Conservation (phyloP, 345 rosid genomes). For the Euphorbia pulcherrima region DNA sequence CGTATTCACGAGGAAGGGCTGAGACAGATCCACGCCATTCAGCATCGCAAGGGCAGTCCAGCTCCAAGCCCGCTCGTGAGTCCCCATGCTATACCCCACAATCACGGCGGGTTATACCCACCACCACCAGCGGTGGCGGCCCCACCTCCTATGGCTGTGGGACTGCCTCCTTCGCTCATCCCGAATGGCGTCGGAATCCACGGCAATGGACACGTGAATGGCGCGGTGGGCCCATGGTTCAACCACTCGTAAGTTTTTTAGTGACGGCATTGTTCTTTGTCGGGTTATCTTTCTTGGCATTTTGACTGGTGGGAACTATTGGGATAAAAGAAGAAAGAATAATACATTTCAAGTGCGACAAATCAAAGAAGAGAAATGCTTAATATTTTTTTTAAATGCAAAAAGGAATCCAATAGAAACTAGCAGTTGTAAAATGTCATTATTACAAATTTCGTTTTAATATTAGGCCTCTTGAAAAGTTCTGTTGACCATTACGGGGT, state of each 20-base stretch:
- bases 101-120: constrained; percentile 66
- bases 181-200: constrained; percentile 76
- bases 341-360: constrained; percentile 16
- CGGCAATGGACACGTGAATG: constrained; percentile 74
- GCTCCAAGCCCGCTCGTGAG: constrained; percentile 65
- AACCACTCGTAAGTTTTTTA: constrained; percentile 40
- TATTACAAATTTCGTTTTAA: constrained; percentile 9
- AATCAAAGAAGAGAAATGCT: constrained; percentile 11
- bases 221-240: constrained; percentile 81
- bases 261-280: neutral
- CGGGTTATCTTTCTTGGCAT: constrained; percentile 27
- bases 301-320: constrained; percentile 38
- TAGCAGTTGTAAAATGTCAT: constrained; percentile 48
- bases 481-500: neutral
- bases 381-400: constrained; percentile 1
- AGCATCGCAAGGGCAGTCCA: constrained; percentile 71
- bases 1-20: constrained; percentile 95
- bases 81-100: constrained; percentile 51
- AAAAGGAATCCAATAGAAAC: constrained; percentile 33
- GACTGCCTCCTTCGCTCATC: constrained; percentile 57
- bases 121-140: too few relatives aligned
- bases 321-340: constrained; percentile 22
- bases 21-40: constrained; percentile 72
- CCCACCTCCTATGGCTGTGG: constrained; percentile 66
- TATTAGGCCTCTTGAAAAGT: constrained; percentile 20